phyloP scores from a whole-genome alignment of 176 grass and related monocot genomes.

The Lolium multiflorum region DNA sequence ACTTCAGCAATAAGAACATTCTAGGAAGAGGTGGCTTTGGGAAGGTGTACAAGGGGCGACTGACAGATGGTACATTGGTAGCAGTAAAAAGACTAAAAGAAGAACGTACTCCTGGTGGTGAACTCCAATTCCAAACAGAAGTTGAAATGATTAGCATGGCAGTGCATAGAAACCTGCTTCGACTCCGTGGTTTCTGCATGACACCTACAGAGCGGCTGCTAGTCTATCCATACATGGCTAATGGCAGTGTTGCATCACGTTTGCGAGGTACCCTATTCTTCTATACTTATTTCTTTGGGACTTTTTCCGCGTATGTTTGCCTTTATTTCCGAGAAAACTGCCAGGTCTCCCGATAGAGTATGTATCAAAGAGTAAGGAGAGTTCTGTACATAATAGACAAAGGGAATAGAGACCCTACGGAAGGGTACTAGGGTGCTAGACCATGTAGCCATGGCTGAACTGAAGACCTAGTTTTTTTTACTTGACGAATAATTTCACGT shows the following conservation, averaged over 20 bases:
- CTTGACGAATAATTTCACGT: not conserved
- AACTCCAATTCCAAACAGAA: constrained; percentile 82
- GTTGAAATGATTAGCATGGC: constrained; percentile 94
- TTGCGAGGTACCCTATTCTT: constrained; percentile 58
- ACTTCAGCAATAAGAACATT: constrained; percentile 82
- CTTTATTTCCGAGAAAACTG: not conserved
- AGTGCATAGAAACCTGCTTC: constrained; percentile 74
- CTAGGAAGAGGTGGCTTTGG: constrained; percentile 92
- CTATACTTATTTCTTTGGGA: not conserved
- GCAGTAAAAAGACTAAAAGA: constrained; percentile 83
- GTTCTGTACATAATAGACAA: not conserved
- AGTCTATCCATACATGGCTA: constrained; percentile 82
- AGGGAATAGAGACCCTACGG: not conserved
- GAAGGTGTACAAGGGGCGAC: constrained; percentile 85
- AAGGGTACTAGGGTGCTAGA: not conserved
- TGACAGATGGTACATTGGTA: constrained; percentile 76
- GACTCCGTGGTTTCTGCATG: constrained; percentile 88
- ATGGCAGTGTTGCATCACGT: constrained; percentile 79
- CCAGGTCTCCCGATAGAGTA: not conserved
- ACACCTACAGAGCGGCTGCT: constrained; percentile 82
- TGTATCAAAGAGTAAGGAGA: not conserved
- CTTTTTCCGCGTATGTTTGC: constrained; percentile 14
- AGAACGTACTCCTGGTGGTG: constrained; percentile 73
- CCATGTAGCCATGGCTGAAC: not conserved
- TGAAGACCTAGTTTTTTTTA: not conserved